These are phyloP conservation scores for Perkinsus olseni DNA, from an alignment of 169 alveolate species.

Conservation along the genomic window DNA sequence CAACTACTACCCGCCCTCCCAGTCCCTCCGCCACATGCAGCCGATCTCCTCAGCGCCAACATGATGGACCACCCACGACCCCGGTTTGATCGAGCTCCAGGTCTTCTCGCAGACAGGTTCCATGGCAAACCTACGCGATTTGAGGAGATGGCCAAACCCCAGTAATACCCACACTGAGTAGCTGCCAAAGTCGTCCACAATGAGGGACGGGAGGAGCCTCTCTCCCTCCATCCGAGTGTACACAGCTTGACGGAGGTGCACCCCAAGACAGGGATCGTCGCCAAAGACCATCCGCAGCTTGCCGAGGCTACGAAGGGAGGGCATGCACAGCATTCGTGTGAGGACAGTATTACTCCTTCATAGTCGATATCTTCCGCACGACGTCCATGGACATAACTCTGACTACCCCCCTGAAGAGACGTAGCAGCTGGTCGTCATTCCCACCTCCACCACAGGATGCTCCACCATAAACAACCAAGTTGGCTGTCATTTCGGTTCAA, in stretches of 20 bases:
- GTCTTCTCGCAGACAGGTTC: not conserved
- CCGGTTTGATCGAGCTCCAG: not conserved
- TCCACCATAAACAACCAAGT: too few species aligned
- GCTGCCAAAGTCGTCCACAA: slow-evolving; percentile 2
- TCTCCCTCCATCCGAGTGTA: not conserved
- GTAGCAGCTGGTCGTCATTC: too few species aligned
- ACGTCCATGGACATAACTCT: slow-evolving; percentile 2
- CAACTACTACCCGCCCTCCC: not conserved
- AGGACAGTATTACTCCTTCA: not conserved
- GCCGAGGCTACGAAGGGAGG: not conserved
- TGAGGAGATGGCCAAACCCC: not conserved
- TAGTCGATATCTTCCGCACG: not conserved
- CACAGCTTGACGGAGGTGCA: not conserved
- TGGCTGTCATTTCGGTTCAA: too few species aligned
- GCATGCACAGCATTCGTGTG: not conserved
- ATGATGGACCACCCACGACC: slow-evolving; percentile 6
- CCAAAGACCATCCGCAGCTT: slow-evolving; percentile 8
- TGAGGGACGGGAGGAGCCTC: not conserved
- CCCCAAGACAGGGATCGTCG: slow-evolving; percentile 2
- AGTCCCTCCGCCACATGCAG: not conserved
- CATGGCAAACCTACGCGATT: not conserved
- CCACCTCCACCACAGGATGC: too few species aligned
- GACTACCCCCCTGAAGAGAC: not conserved
- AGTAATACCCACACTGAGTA: not conserved
- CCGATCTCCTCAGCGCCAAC: not conserved